These are phyloP conservation scores for Thinopyrum elongatum DNA, from an alignment of 176 grass and related monocot genomes.

Conservation along the genomic window DNA sequence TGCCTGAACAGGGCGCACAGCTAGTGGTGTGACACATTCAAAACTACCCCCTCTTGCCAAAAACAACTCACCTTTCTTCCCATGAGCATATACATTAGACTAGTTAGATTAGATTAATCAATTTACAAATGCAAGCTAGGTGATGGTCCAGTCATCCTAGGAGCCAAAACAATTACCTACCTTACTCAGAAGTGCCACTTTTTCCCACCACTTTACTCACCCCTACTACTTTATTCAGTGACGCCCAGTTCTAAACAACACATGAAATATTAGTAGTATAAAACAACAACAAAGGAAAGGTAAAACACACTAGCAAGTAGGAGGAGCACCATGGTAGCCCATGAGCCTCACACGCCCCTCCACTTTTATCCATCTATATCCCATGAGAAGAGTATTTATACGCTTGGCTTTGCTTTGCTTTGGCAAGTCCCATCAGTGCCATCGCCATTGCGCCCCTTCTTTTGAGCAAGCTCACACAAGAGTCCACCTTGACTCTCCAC, in stretches of 20 bases:
- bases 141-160: slow-evolving; percentile 44
- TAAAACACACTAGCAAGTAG: background rate
- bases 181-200: slow-evolving; percentile 9
- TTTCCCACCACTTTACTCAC: background rate
- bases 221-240: background rate
- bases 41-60: background rate
- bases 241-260: slow-evolving; percentile 18
- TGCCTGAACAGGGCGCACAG: background rate
- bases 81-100: background rate
- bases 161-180: slow-evolving; percentile 11
- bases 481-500: slow-evolving; percentile 48
- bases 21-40: background rate
- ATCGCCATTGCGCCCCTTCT: slow-evolving; percentile 24
- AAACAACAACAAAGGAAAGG: background rate
- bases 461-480: slow-evolving; percentile 23
- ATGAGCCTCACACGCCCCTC: background rate
- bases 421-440: slow-evolving; percentile 28
- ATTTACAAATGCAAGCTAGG: slow-evolving; percentile 2
- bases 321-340: slow-evolving; percentile 1
- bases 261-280: background rate
- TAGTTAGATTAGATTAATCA: background rate
- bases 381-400: slow-evolving; percentile 36
- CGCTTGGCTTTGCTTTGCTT: slow-evolving; percentile 18
- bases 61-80: slow-evolving; percentile 1
- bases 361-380: slow-evolving; percentile 22